Conservation (phyloP, 2,329 filamentous ascomycete genomes). For the Neofusicoccum ribis region DNA sequence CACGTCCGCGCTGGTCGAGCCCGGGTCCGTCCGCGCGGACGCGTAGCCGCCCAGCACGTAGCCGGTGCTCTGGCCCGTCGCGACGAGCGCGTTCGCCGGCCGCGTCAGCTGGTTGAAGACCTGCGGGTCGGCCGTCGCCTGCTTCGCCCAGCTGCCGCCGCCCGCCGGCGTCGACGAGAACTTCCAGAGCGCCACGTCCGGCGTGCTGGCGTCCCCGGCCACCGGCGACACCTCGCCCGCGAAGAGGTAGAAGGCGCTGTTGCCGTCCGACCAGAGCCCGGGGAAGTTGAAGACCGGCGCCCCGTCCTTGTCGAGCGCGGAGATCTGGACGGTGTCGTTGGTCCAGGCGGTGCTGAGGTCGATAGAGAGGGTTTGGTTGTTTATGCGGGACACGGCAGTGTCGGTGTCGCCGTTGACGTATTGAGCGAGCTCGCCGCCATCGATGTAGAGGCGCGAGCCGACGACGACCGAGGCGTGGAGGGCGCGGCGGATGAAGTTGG, state of each 20-base stretch:
- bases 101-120: background rate
- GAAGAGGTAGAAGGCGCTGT: background rate
- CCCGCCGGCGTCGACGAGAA: background rate
- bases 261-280: background rate
- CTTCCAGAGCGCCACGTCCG: background rate
- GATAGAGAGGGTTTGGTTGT: background rate
- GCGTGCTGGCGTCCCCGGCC: background rate
- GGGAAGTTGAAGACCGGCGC: background rate
- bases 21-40: background rate
- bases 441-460: slow-evolving; percentile 1
- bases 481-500: background rate
- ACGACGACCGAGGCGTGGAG: background rate
- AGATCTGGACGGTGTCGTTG: background rate
- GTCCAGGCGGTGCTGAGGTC: slow-evolving; percentile 12
- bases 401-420: background rate
- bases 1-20: background rate
- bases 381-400: background rate
- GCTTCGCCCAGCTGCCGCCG: background rate
- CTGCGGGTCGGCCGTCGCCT: background rate
- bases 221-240: background rate
- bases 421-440: background rate
- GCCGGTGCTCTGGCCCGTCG: background rate
- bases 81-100: background rate
- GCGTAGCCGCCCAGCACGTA: background rate
- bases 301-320: background rate